A percentile compares a stretch with the other conserved stretches of the same genome.
phyloP scores from a whole-genome alignment of 768 basidiomycete genomes.

The Lactifluus subvellereus region DNA sequence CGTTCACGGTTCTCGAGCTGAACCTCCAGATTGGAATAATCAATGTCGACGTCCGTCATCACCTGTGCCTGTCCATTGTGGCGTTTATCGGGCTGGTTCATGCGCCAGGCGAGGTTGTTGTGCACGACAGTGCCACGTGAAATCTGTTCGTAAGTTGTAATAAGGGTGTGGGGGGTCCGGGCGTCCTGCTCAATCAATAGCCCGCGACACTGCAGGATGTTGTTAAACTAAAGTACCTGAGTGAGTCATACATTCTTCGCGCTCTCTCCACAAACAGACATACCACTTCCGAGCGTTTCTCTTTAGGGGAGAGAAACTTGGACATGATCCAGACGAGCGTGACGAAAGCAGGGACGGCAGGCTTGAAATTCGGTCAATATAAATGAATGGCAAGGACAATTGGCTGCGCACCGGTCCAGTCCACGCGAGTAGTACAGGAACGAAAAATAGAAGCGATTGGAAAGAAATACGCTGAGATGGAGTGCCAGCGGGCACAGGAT shows the following conservation, averaged over 20 bases:
- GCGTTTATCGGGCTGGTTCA: not conserved
- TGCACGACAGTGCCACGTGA: not conserved
- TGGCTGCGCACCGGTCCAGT: slow-evolving; percentile 2
- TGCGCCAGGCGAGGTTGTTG: not conserved
- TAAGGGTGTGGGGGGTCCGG: slow-evolving; percentile 1
- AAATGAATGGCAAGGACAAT: not conserved
- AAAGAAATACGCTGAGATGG: not conserved
- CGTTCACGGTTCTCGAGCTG: not conserved
- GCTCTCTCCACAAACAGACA: not conserved
- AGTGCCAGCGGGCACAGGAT: not conserved
- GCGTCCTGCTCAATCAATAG: not conserved
- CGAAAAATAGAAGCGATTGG: not conserved
- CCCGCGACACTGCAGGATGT: slow-evolving; percentile 2
- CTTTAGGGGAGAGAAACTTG: not conserved
- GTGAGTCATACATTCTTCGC: not conserved
- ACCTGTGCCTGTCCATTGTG: not conserved
- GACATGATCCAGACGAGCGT: not conserved
- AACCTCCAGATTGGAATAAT: not conserved
- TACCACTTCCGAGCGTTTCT: not conserved
- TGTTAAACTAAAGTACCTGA: not conserved
- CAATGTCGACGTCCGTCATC: not conserved
- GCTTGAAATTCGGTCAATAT: not conserved
- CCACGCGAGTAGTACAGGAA: not conserved
- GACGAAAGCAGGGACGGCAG: not conserved
- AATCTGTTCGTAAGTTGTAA: slow-evolving; percentile 12